Evolutionary conservation across 2,329 filamentous ascomycete genomes (phyloP), one percentile per base, ranked within the genome.

Genomic region (Clarireedia hainanense): DNA sequence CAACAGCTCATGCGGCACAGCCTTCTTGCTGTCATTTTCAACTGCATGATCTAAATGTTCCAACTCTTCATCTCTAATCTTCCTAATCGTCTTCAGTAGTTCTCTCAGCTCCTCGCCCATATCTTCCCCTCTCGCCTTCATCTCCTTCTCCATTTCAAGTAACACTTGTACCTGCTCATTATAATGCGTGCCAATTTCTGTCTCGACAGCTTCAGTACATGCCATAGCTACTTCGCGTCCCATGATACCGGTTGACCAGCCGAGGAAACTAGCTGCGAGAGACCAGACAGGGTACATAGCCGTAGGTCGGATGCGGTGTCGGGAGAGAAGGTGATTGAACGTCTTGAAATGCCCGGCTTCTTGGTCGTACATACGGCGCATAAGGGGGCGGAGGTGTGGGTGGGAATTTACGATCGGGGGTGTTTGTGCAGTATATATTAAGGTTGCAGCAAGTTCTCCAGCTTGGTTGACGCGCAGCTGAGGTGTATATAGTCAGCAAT

Each of bases 281-380:
- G 86, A 83, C 94, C 94, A 99, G 2, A 96, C 61, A 0, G 94
- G 94, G 67, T 95, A 95, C 75, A 99, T 86, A 12, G 87, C 89
- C 0, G 94, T 96, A 0, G 94, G 94, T 0, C 94, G 88, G 51
- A 99, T 84, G 56, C 91, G 89, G 72, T 97, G 94, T 66, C 85
- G 87, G 17, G 88, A 84, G 4, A 97, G 76, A 26, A 97, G 79
- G 3, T 76, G 67, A 72, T 96, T 95, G 79, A 97, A 99, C 37
- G 85, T 94, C 4, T 75, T 72, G 64, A 97, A 84, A 72, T 99
- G 94, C 7, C 84, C 86, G 12, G 83, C 90, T 76, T 99, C 94
- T 71, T 99, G 94, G 66, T 94, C 89, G 76, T 96, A 91, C 94
- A 99, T 99, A 78, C 97, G 94, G 65, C 85, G 83, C 90, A 99